Percentiles rank a stretch among this genome's conserved stretches.
Evolutionary conservation across 2,329 filamentous ascomycete species (phyloP).

Genomic region (Ophiognomonia clavigignenti-juglandacearum): DNA sequence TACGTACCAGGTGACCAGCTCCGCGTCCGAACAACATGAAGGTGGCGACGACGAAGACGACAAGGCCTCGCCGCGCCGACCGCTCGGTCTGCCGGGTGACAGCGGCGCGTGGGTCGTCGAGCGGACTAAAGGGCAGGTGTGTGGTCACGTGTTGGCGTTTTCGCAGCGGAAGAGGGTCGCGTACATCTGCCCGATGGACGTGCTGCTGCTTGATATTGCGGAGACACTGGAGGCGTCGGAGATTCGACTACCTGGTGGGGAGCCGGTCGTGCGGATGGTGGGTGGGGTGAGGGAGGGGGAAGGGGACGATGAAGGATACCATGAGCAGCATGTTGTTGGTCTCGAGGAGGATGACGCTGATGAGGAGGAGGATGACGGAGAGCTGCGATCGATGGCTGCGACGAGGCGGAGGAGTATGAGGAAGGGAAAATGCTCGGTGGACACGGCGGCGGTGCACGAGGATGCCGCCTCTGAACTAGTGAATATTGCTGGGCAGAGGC

Average conservation of each 20-base stretch:
- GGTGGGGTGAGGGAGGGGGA: constrained; percentile 1
- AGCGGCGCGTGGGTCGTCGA: constrained; percentile 92
- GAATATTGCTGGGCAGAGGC: not conserved
- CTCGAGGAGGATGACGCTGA: constrained; percentile 5
- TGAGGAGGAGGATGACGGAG: constrained; percentile 5
- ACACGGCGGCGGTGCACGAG: too few species aligned
- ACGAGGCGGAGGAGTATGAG: constrained; percentile 12
- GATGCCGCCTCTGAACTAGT: not conserved
- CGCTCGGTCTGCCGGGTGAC: constrained; percentile 74
- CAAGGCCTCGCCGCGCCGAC: constrained; percentile 18
- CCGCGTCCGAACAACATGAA: constrained; percentile 17
- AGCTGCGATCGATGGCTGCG: constrained; percentile 13
- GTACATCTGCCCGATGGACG: constrained; percentile 94
- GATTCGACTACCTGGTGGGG: constrained; percentile 65
- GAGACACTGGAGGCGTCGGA: constrained; percentile 66
- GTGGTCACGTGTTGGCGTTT: constrained; percentile 88
- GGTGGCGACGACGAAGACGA: constrained; percentile 18
- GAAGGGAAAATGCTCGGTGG: constrained; percentile 15
- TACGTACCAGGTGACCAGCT: constrained; percentile 55
- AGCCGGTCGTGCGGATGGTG: constrained; percentile 32
- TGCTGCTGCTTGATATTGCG: constrained; percentile 80
- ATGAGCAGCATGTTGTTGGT: constrained; percentile 40
- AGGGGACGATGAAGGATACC: constrained; percentile 61
- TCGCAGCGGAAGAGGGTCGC: constrained; percentile 74
- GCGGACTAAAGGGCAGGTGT: constrained; percentile 70